Percentiles rank a stretch among this genome's conserved stretches.
Evolutionary conservation across 805 yeast species (phyloP).

Genomic region (Saturnispora silvae): DNA sequence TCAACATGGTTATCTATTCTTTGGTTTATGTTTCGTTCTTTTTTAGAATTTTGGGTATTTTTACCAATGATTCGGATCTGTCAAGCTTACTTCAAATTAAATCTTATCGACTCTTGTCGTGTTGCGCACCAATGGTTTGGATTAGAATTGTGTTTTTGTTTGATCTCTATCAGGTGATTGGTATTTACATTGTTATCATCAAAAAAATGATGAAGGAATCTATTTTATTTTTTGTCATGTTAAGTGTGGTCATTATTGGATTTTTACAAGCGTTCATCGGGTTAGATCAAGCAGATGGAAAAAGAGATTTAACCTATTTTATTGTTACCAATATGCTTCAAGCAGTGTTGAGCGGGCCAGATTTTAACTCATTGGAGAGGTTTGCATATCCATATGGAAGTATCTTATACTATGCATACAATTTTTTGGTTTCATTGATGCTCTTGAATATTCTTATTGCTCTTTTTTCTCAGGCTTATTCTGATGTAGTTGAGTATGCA

Average conservation of each 20-base stretch:
- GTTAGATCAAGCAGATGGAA: slow-evolving; percentile 80
- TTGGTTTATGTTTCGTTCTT: slow-evolving; percentile 43
- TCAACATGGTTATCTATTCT: slow-evolving; percentile 60
- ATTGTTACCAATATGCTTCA: slow-evolving; percentile 56
- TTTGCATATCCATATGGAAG: slow-evolving; percentile 83
- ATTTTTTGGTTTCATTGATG: slow-evolving; percentile 64
- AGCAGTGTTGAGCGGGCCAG: slow-evolving; percentile 67
- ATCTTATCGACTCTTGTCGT: slow-evolving; percentile 60
- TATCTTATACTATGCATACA: slow-evolving; percentile 65
- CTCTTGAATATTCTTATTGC: slow-evolving; percentile 79
- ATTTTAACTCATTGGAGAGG: slow-evolving; percentile 54
- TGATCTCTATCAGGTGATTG: slow-evolving; percentile 74
- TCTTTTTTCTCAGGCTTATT: slow-evolving; percentile 74
- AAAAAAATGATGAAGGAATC: slow-evolving; percentile 85
- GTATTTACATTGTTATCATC: slow-evolving; percentile 78
- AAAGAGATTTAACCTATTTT: slow-evolving; percentile 57
- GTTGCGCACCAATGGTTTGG: slow-evolving; percentile 86
- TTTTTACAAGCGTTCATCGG: slow-evolving; percentile 84
- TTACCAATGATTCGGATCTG: slow-evolving; percentile 19
- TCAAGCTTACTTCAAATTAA: slow-evolving; percentile 17
- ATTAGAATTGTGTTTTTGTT: slow-evolving; percentile 61
- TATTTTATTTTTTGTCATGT: slow-evolving; percentile 65
- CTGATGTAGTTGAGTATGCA: slow-evolving; percentile 71
- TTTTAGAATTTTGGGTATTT: slow-evolving; percentile 39
- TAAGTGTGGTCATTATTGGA: slow-evolving; percentile 62